Evolutionary conservation across 495 filamentous ascomycete genomes (phyloP), one percentile per base, ranked within the genome.

Genomic region (Penicillium angulare): DNA sequence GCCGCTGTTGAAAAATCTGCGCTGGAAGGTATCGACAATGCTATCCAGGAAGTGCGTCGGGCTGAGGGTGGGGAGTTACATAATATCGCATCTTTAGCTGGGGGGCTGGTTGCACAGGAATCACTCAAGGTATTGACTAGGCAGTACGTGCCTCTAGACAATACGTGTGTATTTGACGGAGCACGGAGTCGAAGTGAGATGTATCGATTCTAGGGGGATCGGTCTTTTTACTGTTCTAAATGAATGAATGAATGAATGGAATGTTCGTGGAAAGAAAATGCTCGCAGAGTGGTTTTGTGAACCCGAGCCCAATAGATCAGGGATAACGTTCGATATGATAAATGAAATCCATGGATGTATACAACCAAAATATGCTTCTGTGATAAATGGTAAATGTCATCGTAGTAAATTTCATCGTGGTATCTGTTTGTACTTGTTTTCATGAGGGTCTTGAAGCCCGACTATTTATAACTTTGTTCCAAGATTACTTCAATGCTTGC

Each of bases 141-240:
- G 68, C 93, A 99, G 77, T 99, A 99, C 75, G 81, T 96, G 10
- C 93, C 93, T 15, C 81, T 96, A 47, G 90, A 97, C 61, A 93
- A 96, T 66, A 92, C 88, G 8, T 92, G 90, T 65, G 75, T 97
- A 47, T 96, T 95, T 64, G 91, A 97, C 74, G 93, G 93, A 38
- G 86, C 96, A 18, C 73, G 66, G 49, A 95, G 91, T 69, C 85
- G 83, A 68, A 87, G 79, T 47, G 84, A 86, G 63, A 87, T 95
- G 54, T 80, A 68, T 41, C 59, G 59, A 35, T 56, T 74, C 46
- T 74, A 55, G 68, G 53, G 68, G 21, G 7, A 2, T 7, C 16
- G 22, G 20, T 43, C 5, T 31, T 15, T 12, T 16, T 22, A 16
- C 23, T 6, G 16, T 10, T n/a, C 15, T 35, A 18, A 6, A 29